Base-by-base conservation (phyloP, 305 asterid species). In the Fraxinus platypoda region DNA sequence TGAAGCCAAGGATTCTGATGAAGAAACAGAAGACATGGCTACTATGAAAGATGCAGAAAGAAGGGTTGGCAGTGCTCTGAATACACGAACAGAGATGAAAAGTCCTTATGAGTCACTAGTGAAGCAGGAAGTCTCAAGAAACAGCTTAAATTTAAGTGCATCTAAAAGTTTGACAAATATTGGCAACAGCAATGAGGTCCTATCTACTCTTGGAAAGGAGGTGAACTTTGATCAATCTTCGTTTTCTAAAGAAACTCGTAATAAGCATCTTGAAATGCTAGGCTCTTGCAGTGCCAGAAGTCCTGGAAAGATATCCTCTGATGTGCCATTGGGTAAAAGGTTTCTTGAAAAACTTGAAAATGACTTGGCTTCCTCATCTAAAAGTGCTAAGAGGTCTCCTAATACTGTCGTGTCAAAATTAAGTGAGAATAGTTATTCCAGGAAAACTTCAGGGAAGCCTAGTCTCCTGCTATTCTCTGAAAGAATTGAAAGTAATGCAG, bases 1-100 rank as follows among this genome's bases (percentile, higher is more conserved):
- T 82, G 94, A 91, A 89, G 99, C 94, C 28, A 93, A 94, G 87
- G 99, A 94, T 90, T 95, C 99, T 8, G 98, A 95, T 86, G 98
- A 94, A 23, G 99, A 92, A 83, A 87, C 91, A 25, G 93, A 93
- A 81, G 91, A 82, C 26, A 26, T 86, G 64, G 84, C 89, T 83
- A 68, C 84, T 68, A 68, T 78, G 33, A 70, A 81, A 57, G 81
- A 83, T 30, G 54, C 79, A 52, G 88, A 88, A 68, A 88, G 87
- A 74, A 73, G 26, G 52, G 81, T 85, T 21, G 52, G 64, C 57
- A 85, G 86, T 87, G 93, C 93, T 77, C 90, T 41, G 76, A 86
- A 79, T 38, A 78, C 83, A 78, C 78, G 13, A 17, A 30, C 2
- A 5, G 90, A 76, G 81, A 88, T 34, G 46, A 87, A 37, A 82